These are phyloP conservation scores for Exserohilum turcica DNA, from an alignment of 2,329 filamentous ascomycete species.

Conservation along the genomic window DNA sequence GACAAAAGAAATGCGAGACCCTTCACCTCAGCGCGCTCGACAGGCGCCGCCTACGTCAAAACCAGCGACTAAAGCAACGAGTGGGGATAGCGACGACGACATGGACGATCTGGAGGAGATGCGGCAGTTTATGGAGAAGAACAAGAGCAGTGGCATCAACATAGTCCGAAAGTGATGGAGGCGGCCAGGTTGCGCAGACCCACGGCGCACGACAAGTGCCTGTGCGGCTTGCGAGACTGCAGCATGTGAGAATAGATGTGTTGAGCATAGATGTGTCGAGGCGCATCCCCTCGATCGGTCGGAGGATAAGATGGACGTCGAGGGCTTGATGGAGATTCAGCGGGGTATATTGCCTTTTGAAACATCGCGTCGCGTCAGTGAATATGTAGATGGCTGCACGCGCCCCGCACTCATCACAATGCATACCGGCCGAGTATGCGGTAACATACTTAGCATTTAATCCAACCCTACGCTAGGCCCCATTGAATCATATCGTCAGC, in stretches of 20 bases:
- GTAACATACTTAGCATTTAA: conserved; percentile 1
- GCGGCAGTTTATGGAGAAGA: conserved; percentile 45
- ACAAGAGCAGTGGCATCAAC: conserved; percentile 68
- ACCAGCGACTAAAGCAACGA: conserved; percentile 9
- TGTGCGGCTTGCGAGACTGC: too few relatives aligned
- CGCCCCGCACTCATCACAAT: conserved; percentile 8
- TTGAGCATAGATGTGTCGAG: too few relatives aligned
- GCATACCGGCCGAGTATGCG: neutral
- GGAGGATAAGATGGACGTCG: too few relatives aligned
- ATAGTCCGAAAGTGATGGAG: conserved; percentile 63
- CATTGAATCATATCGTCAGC: conserved; percentile 1
- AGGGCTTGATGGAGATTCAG: conserved; percentile 2
- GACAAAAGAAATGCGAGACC: conserved; percentile 55
- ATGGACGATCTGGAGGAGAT: conserved; percentile 49
- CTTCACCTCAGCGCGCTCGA: conserved; percentile 16
- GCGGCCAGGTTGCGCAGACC: neutral
- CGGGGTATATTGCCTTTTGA: conserved; percentile 5
- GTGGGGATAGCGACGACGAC: conserved; percentile 36
- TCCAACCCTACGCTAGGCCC: conserved; percentile 10
- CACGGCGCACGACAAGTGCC: neutral
- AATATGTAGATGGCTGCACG: conserved; percentile 12
- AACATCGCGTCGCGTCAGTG: conserved; percentile 21
- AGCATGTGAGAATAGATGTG: too few relatives aligned
- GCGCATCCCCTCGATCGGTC: too few relatives aligned
- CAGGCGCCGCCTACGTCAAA: conserved; percentile 5